Evolutionary conservation across 2,329 filamentous ascomycete species (phyloP).

Genomic region (Colletotrichum aenigma): DNA sequence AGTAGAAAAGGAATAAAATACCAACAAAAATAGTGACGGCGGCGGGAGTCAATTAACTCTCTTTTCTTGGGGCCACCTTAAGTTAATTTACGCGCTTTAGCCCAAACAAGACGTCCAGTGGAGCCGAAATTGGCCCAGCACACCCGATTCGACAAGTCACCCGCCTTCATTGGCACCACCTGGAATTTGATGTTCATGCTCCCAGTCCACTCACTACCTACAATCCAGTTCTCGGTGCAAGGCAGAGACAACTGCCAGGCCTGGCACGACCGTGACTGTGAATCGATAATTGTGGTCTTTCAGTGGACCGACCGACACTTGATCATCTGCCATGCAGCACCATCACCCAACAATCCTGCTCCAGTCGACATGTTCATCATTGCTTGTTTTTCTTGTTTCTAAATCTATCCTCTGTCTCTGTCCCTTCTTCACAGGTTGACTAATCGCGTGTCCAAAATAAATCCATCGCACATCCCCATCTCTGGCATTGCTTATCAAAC

Average conservation of each 20-base stretch:
- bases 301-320: not conserved
- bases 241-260: too few relatives aligned
- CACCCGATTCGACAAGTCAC: not conserved
- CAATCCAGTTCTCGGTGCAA: not conserved
- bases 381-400: not conserved
- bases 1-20: not conserved
- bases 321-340: not conserved
- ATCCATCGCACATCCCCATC: not conserved
- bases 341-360: not conserved
- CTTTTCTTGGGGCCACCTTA: not conserved
- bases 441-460: not conserved
- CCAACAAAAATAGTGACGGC: constrained; percentile 7
- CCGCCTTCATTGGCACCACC: not conserved
- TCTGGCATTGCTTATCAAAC: not conserved
- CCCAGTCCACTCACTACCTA: not conserved
- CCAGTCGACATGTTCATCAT: not conserved
- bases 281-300: not conserved
- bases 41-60: constrained; percentile 14
- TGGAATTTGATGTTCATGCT: not conserved
- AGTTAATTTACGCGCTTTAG: not conserved
- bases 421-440: not conserved
- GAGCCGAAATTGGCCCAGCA: not conserved
- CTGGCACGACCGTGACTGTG: too few relatives aligned
- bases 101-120: not conserved
- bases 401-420: not conserved